Percentiles rank a stretch among this genome's conserved stretches.
phyloP scores from a whole-genome alignment of 768 basidiomycete genomes.

The Kwoniella heveanensis region DNA sequence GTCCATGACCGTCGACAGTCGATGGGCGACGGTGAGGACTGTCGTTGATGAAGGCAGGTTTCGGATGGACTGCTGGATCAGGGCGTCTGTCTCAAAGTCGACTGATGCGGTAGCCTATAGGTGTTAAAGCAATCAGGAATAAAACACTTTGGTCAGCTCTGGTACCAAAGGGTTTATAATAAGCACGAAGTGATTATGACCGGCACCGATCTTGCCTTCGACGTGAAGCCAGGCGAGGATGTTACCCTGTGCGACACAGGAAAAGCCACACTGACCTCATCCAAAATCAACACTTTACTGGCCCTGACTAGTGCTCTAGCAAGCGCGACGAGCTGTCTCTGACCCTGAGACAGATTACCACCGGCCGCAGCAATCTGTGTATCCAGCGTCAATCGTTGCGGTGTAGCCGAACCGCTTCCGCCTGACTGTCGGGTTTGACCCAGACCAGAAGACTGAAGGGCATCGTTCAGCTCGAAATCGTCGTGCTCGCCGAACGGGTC shows the following conservation, averaged over 20 bases:
- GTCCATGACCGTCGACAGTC: constrained; percentile 63
- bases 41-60: constrained; percentile 59
- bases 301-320: constrained; percentile 65
- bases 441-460: constrained; percentile 47
- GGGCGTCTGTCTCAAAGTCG: constrained; percentile 64
- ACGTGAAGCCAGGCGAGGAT: neutral
- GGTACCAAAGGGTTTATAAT: no score
- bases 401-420: constrained; percentile 38
- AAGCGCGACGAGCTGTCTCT: constrained; percentile 66
- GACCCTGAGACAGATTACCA: constrained; percentile 62
- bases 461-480: constrained; percentile 57
- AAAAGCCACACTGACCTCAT: constrained; percentile 58
- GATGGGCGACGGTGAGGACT: constrained; percentile 65
- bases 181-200: no score
- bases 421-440: constrained; percentile 28
- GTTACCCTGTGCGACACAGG: no score
- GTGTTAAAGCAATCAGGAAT: neutral
- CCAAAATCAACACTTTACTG: constrained; percentile 65
- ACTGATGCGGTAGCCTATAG: constrained; percentile 47
- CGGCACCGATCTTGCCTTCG: no score
- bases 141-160: no score
- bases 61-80: constrained; percentile 65
- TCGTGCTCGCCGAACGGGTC: constrained; percentile 66
- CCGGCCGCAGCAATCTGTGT: constrained; percentile 56
- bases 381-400: constrained; percentile 52